Percentiles rank a stretch among this genome's conserved stretches.
These are phyloP conservation scores for Pyrenochaeta sp. DNA, from an alignment of 2,329 filamentous ascomycete genomes.

Conservation along the genomic window DNA sequence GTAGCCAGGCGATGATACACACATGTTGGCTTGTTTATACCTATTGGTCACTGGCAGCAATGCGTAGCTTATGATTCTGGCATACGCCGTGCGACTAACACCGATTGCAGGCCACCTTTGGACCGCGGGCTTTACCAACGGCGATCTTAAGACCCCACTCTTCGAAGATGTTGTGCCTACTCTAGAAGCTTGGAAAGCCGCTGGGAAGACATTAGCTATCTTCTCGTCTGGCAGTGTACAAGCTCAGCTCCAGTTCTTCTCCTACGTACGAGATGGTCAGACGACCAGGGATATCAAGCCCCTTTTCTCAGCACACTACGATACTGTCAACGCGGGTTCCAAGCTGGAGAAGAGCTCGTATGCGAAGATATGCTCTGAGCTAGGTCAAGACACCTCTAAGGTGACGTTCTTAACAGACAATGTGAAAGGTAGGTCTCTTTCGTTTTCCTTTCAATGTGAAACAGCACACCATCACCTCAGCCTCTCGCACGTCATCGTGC, in stretches of 20 bases:
- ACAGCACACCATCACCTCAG: slow-evolving; percentile 14
- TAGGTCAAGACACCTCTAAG: slow-evolving; percentile 56
- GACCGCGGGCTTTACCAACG: slow-evolving; percentile 75
- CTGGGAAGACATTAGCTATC: slow-evolving; percentile 70
- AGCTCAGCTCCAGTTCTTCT: slow-evolving; percentile 82
- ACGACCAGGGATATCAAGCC: slow-evolving; percentile 53
- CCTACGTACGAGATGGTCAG: slow-evolving; percentile 58
- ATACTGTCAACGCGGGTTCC: slow-evolving; percentile 80
- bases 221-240: slow-evolving; percentile 84
- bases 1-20: slow-evolving; percentile 14
- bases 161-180: slow-evolving; percentile 77
- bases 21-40: slow-evolving; percentile 15
- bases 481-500: slow-evolving; percentile 12
- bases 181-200: slow-evolving; percentile 66
- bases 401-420: slow-evolving; percentile 88
- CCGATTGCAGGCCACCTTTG: slow-evolving; percentile 69
- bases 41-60: slow-evolving; percentile 7
- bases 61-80: slow-evolving; percentile 1
- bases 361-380: slow-evolving; percentile 65
- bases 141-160: slow-evolving; percentile 74
- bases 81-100: slow-evolving; percentile 30
- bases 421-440: slow-evolving; percentile 59
- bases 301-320: slow-evolving; percentile 62
- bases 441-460: slow-evolving; percentile 7
- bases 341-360: slow-evolving; percentile 77